Base-by-base conservation (phyloP, 441 rosid genomes). In the Cnidoscolus chayamansa region DNA sequence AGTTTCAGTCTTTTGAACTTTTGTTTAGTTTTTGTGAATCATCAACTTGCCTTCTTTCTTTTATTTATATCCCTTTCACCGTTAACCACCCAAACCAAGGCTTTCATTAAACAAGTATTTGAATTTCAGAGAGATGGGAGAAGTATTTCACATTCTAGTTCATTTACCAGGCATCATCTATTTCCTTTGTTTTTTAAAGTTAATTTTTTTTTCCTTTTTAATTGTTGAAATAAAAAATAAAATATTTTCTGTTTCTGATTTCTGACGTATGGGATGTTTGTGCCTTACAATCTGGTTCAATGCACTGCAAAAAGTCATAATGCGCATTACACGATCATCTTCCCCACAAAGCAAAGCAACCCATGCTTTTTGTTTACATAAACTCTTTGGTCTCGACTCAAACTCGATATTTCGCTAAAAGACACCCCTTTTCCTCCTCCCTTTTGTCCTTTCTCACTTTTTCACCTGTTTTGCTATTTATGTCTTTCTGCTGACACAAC, bases 331-430 rank as follows among this genome's bases (percentile, higher is more conserved):
- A 19, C 32, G 62, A 11, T 53, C 8, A 53, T 67, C 71, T 35
- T 67, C 56, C 53, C 72, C 72, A 40, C 72, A 40, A 68, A 68
- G 72, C 72, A 40, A 68, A 68, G 72, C 72, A 68, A 68, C 40
- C 63, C 63, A 37, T 55, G 72, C 72, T 68, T 68, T 68, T 68
- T 45, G 3, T 7, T 68, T 19, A 68, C 72, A 55, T 53, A 55
- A 55, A 10, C 35, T 37, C n/a, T 16, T n/a, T 2, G 15, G 8
- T n/a, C n/a, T 37, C 9, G 0, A 17, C 25, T 31, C 6, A 67
- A 10, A 11, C n/a, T 30, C 12, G 0, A 57, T 58, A 30, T 59
- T 31, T 30, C 6, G 1, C 40, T 10, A 35, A 32, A 32, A 16
- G 0, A 50, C 7, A 11, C 49, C 11, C 49, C 10, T 53, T 54